Base-by-base conservation (phyloP, 306 rosid species). In the Cucurbita moschata region DNA sequence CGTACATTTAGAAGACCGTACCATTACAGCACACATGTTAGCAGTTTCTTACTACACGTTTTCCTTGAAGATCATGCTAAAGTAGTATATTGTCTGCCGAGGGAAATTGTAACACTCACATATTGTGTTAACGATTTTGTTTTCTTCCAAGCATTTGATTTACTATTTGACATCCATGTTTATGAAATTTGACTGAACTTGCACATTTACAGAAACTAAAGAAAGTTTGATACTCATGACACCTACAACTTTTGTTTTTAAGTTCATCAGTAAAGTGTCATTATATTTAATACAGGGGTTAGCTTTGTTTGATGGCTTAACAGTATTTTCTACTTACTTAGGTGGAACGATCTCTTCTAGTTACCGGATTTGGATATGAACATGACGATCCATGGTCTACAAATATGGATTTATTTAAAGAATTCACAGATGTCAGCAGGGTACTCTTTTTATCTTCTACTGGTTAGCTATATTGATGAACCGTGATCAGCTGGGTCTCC, bases 291-390 rank as follows among this genome's bases (percentile, higher is more conserved):
- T 61, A 61, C 3, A 6, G 46, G 16, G 23, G 68, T 15, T 62
- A 16, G 68, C 44, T 37, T 62, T 62, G 19, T 59, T 59, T 59
- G 65, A 5, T 30, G 65, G 18, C 42, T 14, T 55, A 72, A 52
- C 23, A 73, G 51, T 75, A 50, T 60, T 40, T 73, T 80, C 72
- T 46, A 49, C 43, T 70, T 64, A 21, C 74, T 81, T 77, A 93
- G 97, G 97, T 94, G 82, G 97, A 85, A 67, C 88, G 15, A 62
- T 87, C 97, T 80, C 98, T 94, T 82, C 85, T 94, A 42, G 96
- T 94, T 72, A 94, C 98, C 35, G 98, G 97, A 64, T 94, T 94
- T 80, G 98, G 98, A 69, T 94, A 94, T 78, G 98, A 94, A 26
- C 98, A 90, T 21, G 98, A 94, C 76, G 94, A 87, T 58, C 88